A percentile compares a stretch with the other conserved stretches of the same genome.
These are phyloP conservation scores for Leccinum sublutescens DNA, from an alignment of 768 basidiomycete species.

Conservation along the genomic window DNA sequence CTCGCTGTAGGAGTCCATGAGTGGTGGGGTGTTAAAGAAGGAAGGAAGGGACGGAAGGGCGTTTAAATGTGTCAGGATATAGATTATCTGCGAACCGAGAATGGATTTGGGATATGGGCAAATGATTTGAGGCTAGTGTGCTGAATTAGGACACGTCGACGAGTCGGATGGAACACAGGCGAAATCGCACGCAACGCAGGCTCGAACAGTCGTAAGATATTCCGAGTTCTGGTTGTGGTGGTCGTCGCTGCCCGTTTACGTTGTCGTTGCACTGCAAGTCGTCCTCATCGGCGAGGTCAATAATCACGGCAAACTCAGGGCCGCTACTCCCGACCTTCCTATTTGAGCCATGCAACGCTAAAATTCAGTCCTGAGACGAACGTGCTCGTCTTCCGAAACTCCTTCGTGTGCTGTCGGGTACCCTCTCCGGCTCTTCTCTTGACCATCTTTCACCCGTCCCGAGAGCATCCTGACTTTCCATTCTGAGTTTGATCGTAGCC, in stretches of 20 bases:
- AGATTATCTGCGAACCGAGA: slow-evolving; percentile 31
- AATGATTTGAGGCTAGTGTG: slow-evolving; percentile 24
- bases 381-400: slow-evolving; percentile 5
- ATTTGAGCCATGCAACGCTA: slow-evolving; percentile 9
- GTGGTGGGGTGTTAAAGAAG: slow-evolving; percentile 4
- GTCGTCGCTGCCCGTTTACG: slow-evolving; percentile 5
- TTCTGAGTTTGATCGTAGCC: not conserved
- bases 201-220: no score
- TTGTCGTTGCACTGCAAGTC: not conserved
- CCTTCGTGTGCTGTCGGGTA: slow-evolving; percentile 8
- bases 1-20: slow-evolving; percentile 73
- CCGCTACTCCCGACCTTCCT: slow-evolving; percentile 15
- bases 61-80: slow-evolving; percentile 21
- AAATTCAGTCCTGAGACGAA: slow-evolving; percentile 14
- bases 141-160: slow-evolving; percentile 26
- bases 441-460: slow-evolving; percentile 6
- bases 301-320: slow-evolving; percentile 20
- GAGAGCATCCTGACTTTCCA: slow-evolving; percentile 15
- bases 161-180: not conserved
- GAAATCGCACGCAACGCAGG: not conserved
- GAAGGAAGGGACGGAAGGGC: not conserved
- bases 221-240: not conserved
- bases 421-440: slow-evolving; percentile 3
- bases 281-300: not conserved
- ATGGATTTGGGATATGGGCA: slow-evolving; percentile 19